phyloP scores from a whole-genome alignment of 495 filamentous ascomycete genomes.

The Sabuloglossum arenarium region DNA sequence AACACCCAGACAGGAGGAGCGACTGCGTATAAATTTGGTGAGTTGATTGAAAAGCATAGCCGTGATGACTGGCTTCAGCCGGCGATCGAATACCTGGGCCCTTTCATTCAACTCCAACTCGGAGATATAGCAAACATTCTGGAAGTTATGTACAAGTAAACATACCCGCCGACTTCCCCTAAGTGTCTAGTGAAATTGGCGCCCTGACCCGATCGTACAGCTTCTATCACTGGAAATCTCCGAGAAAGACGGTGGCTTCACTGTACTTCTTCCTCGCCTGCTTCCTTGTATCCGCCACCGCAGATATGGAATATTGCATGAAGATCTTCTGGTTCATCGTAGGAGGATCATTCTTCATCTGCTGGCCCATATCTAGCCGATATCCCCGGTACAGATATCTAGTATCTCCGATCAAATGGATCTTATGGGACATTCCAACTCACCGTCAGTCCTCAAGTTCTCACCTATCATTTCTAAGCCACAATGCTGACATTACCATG shows the following conservation, averaged over 20 bases:
- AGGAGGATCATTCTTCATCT: slow-evolving; percentile 12
- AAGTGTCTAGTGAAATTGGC: neutral
- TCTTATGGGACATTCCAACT: slow-evolving; percentile 14
- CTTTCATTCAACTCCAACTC: slow-evolving; percentile 10
- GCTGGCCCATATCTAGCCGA: slow-evolving; percentile 9
- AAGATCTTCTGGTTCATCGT: slow-evolving; percentile 8
- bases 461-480: neutral
- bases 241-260: slow-evolving; percentile 4
- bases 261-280: slow-evolving; percentile 7
- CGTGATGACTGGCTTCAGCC: slow-evolving; percentile 13
- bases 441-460: slow-evolving; percentile 6
- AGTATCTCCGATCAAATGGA: slow-evolving; percentile 11
- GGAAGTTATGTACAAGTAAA: slow-evolving; percentile 10
- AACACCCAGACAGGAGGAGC: neutral
- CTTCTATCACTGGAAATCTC: slow-evolving; percentile 13
- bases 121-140: slow-evolving; percentile 13
- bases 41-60: slow-evolving; percentile 13
- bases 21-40: slow-evolving; percentile 10
- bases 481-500: neutral
- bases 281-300: slow-evolving; percentile 6
- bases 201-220: neutral
- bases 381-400: slow-evolving; percentile 13
- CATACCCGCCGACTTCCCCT: neutral
- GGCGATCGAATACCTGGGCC: slow-evolving; percentile 12
- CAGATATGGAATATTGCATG: slow-evolving; percentile 8